Evolutionary conservation across 2,329 filamentous ascomycete genomes (phyloP).

Genomic region (Thielaviopsis punctulata): DNA sequence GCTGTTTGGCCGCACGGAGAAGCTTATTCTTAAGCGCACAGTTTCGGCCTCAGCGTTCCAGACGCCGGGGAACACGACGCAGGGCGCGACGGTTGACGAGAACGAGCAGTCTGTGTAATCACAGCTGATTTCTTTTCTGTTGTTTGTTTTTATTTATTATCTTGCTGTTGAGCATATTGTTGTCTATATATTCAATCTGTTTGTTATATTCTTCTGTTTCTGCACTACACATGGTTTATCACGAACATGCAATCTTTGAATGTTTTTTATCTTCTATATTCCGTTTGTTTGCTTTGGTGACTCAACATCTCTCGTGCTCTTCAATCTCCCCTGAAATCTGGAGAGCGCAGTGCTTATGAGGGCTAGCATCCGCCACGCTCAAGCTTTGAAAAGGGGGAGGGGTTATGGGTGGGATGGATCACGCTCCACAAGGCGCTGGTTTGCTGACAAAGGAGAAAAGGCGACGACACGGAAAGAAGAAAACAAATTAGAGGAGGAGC

Average conservation of each 20-base stretch:
- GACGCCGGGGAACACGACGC: too few relatives aligned
- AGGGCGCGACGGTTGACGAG: too few relatives aligned
- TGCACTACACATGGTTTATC: too few relatives aligned
- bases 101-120: not conserved
- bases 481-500: not conserved
- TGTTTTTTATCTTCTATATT: not conserved
- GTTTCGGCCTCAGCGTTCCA: not conserved
- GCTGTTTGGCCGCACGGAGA: constrained; percentile 43
- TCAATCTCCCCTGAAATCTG: not conserved
- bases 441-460: not conserved
- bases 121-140: not conserved
- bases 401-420: too few relatives aligned
- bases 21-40: constrained; percentile 24
- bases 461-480: not conserved
- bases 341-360: not conserved
- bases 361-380: not conserved
- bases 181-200: not conserved
- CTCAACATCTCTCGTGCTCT: not conserved
- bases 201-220: too few relatives aligned
- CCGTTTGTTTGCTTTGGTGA: not conserved
- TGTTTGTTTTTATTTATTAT: not conserved
- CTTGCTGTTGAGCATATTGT: not conserved
- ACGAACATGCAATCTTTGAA: not conserved
- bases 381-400: too few relatives aligned
- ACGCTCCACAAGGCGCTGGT: not conserved